Evolutionary conservation across 78 protist species (phyloP), one percentile per base, ranked within the genome.

Genomic region (Dictyostelium citrinum): DNA sequence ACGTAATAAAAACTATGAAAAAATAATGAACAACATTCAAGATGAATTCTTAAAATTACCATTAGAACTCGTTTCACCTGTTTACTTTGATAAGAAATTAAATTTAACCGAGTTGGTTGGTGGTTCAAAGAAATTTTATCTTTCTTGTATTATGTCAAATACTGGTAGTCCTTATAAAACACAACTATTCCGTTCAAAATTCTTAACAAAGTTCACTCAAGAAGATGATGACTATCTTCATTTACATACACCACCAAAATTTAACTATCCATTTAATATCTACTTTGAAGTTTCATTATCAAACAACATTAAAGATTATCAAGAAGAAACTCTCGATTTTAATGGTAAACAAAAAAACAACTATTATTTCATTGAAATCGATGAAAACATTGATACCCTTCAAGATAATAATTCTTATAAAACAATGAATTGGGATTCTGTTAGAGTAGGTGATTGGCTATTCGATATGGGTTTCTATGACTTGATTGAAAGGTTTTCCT

Each of bases 381-480:
- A 33, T 27, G 77, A 70, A 64, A 64, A 64, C 27, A 64, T 64
- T 31, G 39, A 33, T 14, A 29, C 77, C 2, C 10, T 33, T 70
- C 24, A 31, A 31, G 24, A 70, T 31, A 31, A 29, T 33, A 16
- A 17, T 6, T 12, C 33, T 0, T 33, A 16, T 70, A 27, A 70
- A 31, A 20, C 39, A 29, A 31, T 14, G 10, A 31, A 31, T 12
- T 70, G 77, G 77, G 43, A 70, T 33, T 2, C n/a, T 1, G 12
- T 11, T 33, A 70, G 77, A 33, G 77, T 70, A 16, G 45, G 77
- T 27, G 77, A 70, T 33, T 70, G 77, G 77, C 17, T 70, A 27
- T 70, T 70, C 33, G 77, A 70, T 70, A 33, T 31, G 43, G 77
- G 77, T 14, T 70, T 70, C 20, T 70, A 70, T 33, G 77, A 70